Conservation (phyloP, 1,284 basidiomycete species). For the Anthracocystis walkeri region DNA sequence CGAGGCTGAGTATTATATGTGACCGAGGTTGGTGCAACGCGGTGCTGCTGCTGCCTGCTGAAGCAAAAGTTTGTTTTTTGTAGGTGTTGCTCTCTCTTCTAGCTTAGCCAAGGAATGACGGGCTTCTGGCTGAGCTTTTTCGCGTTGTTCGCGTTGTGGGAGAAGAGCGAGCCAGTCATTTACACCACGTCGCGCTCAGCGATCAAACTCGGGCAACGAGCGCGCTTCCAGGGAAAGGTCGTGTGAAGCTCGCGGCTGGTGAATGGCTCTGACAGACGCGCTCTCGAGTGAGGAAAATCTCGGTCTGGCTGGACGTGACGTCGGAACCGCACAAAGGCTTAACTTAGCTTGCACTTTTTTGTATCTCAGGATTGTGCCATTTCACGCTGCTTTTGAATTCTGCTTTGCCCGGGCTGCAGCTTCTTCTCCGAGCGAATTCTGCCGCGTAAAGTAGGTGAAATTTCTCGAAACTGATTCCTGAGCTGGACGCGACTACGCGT, state of each 20-base stretch:
- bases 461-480: slow-evolving; percentile 1
- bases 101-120: background rate
- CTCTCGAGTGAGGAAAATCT: slow-evolving; percentile 1
- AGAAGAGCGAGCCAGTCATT: slow-evolving; percentile 7
- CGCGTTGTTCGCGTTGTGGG: slow-evolving; percentile 16
- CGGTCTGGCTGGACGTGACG: slow-evolving; percentile 3
- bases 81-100: slow-evolving; percentile 34
- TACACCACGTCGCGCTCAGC: slow-evolving; percentile 35
- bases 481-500: slow-evolving; percentile 18
- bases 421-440: slow-evolving; percentile 13
- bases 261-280: background rate
- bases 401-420: slow-evolving; percentile 8
- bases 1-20: slow-evolving; percentile 42
- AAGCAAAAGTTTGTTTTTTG: slow-evolving; percentile 25
- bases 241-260: background rate
- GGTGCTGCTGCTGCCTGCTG: slow-evolving; percentile 13
- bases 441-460: background rate
- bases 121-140: slow-evolving; percentile 23
- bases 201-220: slow-evolving; percentile 1
- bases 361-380: background rate
- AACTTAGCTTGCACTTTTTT: background rate
- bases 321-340: background rate
- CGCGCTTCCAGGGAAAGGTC: background rate
- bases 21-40: slow-evolving; percentile 5
- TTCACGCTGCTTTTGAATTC: background rate